Conservation (phyloP, 805 yeast genomes). For the Spathaspora girioi region DNA sequence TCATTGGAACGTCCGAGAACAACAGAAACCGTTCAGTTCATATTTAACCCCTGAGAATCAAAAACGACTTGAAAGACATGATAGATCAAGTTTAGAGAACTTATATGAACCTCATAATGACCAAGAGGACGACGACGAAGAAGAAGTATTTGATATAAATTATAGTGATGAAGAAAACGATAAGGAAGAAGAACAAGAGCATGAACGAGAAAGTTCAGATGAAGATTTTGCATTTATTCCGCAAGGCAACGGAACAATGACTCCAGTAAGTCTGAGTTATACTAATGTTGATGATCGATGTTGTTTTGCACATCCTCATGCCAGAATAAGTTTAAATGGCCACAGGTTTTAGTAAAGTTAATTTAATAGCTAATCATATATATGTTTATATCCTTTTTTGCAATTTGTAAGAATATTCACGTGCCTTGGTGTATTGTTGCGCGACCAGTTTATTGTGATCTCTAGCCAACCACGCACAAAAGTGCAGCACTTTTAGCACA, state of each 20-base stretch:
- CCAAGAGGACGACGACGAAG: conserved; percentile 9
- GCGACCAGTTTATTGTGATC: background rate
- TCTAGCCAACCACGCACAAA: background rate
- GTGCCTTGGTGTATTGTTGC: background rate
- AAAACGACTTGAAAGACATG: background rate
- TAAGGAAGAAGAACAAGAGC: conserved; percentile 1
- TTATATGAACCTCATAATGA: conserved; percentile 11
- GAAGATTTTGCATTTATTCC: conserved; percentile 27
- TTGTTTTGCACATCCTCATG: conserved; percentile 43
- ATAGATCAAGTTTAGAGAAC: conserved; percentile 9
- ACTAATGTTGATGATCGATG: conserved; percentile 30
- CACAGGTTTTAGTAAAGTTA: background rate
- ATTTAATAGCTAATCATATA: background rate
- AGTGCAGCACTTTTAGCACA: too few relatives aligned
- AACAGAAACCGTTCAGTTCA: conserved; percentile 67
- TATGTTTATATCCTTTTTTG: background rate
- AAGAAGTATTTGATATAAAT: conserved; percentile 33
- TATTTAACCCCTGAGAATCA: conserved; percentile 7
- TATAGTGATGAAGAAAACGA: conserved; percentile 20
- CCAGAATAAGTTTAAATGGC: conserved; percentile 25
- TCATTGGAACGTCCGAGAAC: conserved; percentile 91
- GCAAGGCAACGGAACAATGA: conserved; percentile 25
- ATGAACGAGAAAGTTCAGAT: conserved; percentile 9
- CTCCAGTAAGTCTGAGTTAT: conserved; percentile 22
- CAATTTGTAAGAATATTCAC: background rate